A percentile compares a stretch with the other conserved stretches of the same genome.
These are phyloP conservation scores for Pseudoscleropodium purum DNA, from an alignment of 225 moss, liverwort and hornwort species.

Conservation along the genomic window DNA sequence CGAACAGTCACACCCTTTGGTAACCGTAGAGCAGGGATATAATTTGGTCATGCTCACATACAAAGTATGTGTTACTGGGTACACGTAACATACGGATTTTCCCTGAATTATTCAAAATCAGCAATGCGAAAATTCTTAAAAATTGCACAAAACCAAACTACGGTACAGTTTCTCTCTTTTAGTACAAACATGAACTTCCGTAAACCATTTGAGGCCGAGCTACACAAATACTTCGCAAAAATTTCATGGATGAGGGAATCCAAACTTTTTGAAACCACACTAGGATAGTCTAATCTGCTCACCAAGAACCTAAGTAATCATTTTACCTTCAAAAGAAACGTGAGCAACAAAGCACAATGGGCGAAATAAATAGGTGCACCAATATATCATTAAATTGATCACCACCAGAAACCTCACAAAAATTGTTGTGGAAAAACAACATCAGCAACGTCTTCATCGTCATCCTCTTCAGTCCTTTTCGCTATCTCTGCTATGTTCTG, in stretches of 20 bases:
- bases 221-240: neutral
- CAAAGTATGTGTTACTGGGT: neutral
- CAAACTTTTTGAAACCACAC: neutral
- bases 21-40: neutral
- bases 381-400: neutral
- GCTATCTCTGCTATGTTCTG: conserved; percentile 36
- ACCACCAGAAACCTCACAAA: conserved; percentile 44
- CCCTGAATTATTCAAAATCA: neutral
- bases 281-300: neutral
- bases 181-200: neutral
- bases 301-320: neutral
- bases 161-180: neutral
- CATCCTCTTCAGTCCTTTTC: conserved; percentile 51
- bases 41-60: neutral
- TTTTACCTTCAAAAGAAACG: neutral
- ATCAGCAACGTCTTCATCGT: conserved; percentile 55
- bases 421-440: conserved; percentile 84
- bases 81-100: neutral
- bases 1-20: conserved; percentile 14
- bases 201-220: neutral
- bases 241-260: neutral
- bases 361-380: neutral
- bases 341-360: neutral
- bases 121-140: neutral
- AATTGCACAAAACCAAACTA: neutral